A percentile compares a stretch with the other conserved stretches of the same genome.
Conservation (phyloP, 768 basidiomycete genomes). For the Arthromyces matolae region DNA sequence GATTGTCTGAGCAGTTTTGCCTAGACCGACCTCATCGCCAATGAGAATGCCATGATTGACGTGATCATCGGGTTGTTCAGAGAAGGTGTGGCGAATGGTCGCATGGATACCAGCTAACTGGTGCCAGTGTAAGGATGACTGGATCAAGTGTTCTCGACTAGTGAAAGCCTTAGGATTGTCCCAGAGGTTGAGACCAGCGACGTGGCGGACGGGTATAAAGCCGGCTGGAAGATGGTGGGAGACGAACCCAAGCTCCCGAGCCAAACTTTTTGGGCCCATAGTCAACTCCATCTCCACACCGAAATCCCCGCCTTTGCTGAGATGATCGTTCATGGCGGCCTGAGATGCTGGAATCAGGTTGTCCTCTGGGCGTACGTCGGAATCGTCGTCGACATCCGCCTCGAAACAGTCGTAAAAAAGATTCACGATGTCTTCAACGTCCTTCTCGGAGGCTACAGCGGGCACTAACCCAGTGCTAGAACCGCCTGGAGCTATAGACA, state of each 20-base stretch:
- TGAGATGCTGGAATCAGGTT: neutral
- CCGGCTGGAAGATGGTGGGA: slow-evolving; percentile 11
- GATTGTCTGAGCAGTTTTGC: slow-evolving; percentile 25
- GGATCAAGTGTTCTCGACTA: neutral
- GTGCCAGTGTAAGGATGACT: slow-evolving; percentile 22
- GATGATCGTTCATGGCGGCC: neutral
- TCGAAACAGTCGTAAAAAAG: slow-evolving; percentile 12
- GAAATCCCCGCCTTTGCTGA: slow-evolving; percentile 6
- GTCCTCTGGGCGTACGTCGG: neutral
- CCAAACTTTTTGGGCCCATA: slow-evolving; percentile 11
- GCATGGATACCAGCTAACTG: slow-evolving; percentile 22
- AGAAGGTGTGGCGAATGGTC: slow-evolving; percentile 16
- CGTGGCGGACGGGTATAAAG: slow-evolving; percentile 21
- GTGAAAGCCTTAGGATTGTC: neutral
- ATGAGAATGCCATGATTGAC: slow-evolving; percentile 17
- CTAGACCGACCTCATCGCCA: slow-evolving; percentile 29
- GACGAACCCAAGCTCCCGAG: slow-evolving; percentile 16
- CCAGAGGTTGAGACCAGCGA: slow-evolving; percentile 20
- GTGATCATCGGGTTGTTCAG: neutral
- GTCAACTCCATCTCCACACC: slow-evolving; percentile 7
- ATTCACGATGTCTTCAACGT: slow-evolving; percentile 1
- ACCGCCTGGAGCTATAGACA: neutral
- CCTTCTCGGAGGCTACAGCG: slow-evolving; percentile 7
- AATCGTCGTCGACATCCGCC: neutral
- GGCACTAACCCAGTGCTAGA: slow-evolving; percentile 9